Conservation (phyloP, 140 eudicot genomes). For the Erigeron philadelphicus region DNA sequence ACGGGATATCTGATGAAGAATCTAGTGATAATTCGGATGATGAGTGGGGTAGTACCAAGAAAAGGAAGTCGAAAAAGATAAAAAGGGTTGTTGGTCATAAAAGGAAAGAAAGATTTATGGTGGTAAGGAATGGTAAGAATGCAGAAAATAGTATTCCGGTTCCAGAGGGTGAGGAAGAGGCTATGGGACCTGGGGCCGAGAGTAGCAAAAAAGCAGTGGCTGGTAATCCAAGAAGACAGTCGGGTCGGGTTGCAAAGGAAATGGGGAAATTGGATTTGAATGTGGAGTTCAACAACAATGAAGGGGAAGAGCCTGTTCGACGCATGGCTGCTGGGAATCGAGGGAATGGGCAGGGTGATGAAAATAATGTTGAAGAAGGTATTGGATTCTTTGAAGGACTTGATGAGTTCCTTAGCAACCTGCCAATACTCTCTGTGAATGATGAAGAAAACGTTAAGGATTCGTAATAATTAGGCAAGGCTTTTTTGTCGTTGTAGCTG, state of each 20-base stretch:
- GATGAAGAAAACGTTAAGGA: conserved; percentile 64
- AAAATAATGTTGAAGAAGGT: conserved; percentile 60
- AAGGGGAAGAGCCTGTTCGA: conserved; percentile 58
- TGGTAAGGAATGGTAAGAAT: conserved; percentile 26
- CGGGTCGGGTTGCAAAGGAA: conserved; percentile 53
- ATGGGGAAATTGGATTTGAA: conserved; percentile 78
- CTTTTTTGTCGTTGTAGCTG: conserved; percentile 29
- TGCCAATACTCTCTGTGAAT: conserved; percentile 63
- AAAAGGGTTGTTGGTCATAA: conserved; percentile 10
- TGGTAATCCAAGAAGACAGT: conserved; percentile 43
- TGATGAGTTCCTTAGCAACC: conserved; percentile 62
- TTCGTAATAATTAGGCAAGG: conserved; percentile 41
- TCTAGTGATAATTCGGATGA: conserved; percentile 59
- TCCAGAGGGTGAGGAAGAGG: neutral
- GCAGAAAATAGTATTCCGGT: conserved; percentile 22
- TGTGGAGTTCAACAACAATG: conserved; percentile 74
- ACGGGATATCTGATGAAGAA: conserved; percentile 43
- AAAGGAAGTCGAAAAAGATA: conserved; percentile 44
- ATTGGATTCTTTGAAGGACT: conserved; percentile 77
- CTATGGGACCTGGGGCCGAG: conserved; percentile 24
- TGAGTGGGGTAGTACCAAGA: conserved; percentile 46
- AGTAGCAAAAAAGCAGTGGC: conserved; percentile 33
- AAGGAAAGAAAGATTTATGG: conserved; percentile 22
- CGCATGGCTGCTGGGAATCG: conserved; percentile 32
- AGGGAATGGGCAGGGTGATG: conserved; percentile 47